Evolutionary conservation across 495 filamentous ascomycete genomes (phyloP).

Genomic region (Wilcoxina mikolae): DNA sequence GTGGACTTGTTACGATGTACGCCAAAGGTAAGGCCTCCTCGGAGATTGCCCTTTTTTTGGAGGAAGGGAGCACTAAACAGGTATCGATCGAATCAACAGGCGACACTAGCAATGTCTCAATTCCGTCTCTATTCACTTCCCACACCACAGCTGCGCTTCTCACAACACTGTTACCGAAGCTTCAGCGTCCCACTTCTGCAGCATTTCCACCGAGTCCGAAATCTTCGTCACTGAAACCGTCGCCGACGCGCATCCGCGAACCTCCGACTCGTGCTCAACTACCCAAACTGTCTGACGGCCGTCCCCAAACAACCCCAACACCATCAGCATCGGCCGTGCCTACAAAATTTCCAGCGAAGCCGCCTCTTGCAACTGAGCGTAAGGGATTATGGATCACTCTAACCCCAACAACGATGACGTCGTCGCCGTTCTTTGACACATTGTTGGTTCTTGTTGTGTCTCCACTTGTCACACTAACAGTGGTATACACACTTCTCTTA

Average conservation of each 20-base stretch:
- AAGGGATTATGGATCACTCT: slow-evolving; percentile 92
- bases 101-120: slow-evolving; percentile 86
- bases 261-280: background rate
- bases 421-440: slow-evolving; percentile 93
- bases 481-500: slow-evolving; percentile 82
- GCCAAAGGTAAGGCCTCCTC: slow-evolving; percentile 35
- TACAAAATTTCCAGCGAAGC: slow-evolving; percentile 42
- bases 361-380: slow-evolving; percentile 33
- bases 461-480: slow-evolving; percentile 76
- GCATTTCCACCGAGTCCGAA: slow-evolving; percentile 84
- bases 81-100: slow-evolving; percentile 35
- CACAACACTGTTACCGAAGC: slow-evolving; percentile 48
- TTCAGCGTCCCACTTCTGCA: background rate
- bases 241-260: slow-evolving; percentile 21
- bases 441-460: slow-evolving; percentile 84
- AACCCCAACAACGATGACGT: slow-evolving; percentile 75
- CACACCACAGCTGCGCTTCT: slow-evolving; percentile 87
- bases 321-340: background rate
- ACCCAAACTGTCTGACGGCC: background rate
- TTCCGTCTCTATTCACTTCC: slow-evolving; percentile 87
- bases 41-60: slow-evolving; percentile 4
- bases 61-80: slow-evolving; percentile 8
- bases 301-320: background rate
- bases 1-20: slow-evolving; percentile 82
- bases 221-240: slow-evolving; percentile 72